A percentile compares a stretch with the other conserved stretches of the same genome.
These are phyloP conservation scores for Cryphonectria radicalis DNA, from an alignment of 2,329 filamentous ascomycete species.

Conservation along the genomic window DNA sequence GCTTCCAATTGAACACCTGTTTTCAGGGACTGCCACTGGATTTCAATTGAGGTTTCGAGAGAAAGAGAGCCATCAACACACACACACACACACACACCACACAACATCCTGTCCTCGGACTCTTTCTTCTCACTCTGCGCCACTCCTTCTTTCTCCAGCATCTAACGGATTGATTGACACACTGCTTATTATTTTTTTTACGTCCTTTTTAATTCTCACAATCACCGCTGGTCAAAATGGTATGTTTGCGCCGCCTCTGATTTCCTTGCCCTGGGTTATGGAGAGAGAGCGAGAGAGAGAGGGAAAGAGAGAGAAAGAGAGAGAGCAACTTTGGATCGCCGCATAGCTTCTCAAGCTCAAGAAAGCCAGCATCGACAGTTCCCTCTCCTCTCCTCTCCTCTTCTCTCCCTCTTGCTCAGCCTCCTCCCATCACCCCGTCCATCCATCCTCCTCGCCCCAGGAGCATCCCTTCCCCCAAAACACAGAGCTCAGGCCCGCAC, in stretches of 20 bases:
- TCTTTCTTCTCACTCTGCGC: not conserved
- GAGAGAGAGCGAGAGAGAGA: not conserved
- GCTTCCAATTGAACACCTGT: conserved; percentile 17
- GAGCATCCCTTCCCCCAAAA: no score
- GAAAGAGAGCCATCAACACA: not conserved
- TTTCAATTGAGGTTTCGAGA: conserved; percentile 1
- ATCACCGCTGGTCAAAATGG: conserved; percentile 4
- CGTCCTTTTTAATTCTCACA: not conserved
- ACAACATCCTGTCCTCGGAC: not conserved
- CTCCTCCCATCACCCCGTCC: not conserved
- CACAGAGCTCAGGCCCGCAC: not conserved
- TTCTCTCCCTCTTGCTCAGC: not conserved
- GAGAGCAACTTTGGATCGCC: not conserved
- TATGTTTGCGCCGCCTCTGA: not conserved
- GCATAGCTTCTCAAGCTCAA: not conserved
- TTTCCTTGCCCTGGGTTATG: not conserved
- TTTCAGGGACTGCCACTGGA: conserved; percentile 7
- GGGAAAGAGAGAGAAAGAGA: not conserved
- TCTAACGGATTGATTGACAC: not conserved
- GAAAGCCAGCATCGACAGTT: not conserved
- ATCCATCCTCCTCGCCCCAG: no score
- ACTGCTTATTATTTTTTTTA: not conserved
- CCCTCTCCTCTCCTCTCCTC: not conserved
- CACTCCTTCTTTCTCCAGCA: not conserved
- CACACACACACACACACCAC: not conserved